Base-by-base conservation (phyloP, 495 filamentous ascomycete genomes). In the Sabuloglossum arenarium region DNA sequence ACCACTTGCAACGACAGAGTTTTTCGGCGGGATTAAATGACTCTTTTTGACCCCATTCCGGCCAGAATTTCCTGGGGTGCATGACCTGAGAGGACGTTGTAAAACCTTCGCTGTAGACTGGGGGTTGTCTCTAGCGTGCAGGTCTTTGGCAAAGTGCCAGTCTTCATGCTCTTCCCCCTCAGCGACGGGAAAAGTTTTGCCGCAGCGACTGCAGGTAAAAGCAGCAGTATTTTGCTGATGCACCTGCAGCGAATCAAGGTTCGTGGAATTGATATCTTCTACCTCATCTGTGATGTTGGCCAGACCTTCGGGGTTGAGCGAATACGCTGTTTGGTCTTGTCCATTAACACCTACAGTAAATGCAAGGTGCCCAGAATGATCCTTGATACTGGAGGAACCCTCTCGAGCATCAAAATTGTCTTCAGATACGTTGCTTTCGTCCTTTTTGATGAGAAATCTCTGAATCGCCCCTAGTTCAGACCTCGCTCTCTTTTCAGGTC, bases 141-240 rank as follows among this genome's bases (percentile, higher is more conserved):
- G 74, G 61, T 86, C 80, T 71, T 85, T 88, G 42, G 91, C 91
- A 67, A 95, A 86, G 70, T 98, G 91, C 85, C 88, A 98, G 65
- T 98, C 91, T 42, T 85, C 74, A 64, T 98, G 91, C 69, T 85
- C 88, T 54, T 79, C 75, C 62, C 80, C 71, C 32, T 79, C 75
- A 59, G 70, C 63, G n/a, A 69, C 65, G 11, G 69, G 23, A 32
- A 54, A 54, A n/a, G 3, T 3, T 34, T 19, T 54, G 25, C 52
- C 23, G 47, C 47, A 24, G 47, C 47, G 21, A 21, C 47, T 52
- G 47, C 21, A 52, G 28, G 1, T 52, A 21, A 52, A 25, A 0
- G 47, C 12, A 52, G 5, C 23, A 3, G 47, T 6, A 51, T 8
- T 8, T 5, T 27, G 23, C 54, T 52, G 3, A 37, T 34, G 16